A percentile compares a stretch with the other conserved stretches of the same genome.
phyloP scores from a whole-genome alignment of 1,284 basidiomycete species.

The Apiotrichum gamsii region DNA sequence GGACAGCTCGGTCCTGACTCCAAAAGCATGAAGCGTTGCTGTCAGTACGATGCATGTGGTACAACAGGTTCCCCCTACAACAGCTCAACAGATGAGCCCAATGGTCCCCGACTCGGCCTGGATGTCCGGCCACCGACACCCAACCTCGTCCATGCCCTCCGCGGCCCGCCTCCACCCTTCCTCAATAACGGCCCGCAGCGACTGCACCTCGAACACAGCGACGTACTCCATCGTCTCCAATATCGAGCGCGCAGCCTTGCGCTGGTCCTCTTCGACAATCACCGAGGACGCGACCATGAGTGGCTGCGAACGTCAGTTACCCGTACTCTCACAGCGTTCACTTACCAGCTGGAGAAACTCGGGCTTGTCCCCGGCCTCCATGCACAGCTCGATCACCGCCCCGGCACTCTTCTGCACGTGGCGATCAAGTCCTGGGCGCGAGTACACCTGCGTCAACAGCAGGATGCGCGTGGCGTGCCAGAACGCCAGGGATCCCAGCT shows the following conservation, averaged over 20 bases:
- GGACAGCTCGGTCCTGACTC: no score
- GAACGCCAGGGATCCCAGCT: constrained; percentile 24
- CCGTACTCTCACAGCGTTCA: background rate
- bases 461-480: constrained; percentile 31
- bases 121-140: constrained; percentile 29
- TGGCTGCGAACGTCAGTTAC: constrained; percentile 7
- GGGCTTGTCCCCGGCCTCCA: constrained; percentile 28
- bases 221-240: constrained; percentile 29
- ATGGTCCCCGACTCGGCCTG: constrained; percentile 26
- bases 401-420: constrained; percentile 22
- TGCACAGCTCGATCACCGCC: constrained; percentile 23
- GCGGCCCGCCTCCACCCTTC: constrained; percentile 33
- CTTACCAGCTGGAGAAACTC: constrained; percentile 35
- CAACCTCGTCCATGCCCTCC: constrained; percentile 27
- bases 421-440: constrained; percentile 6
- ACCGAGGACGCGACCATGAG: constrained; percentile 29
- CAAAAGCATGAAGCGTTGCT: no score
- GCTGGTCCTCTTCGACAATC: constrained; percentile 6
- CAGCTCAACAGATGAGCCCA: constrained; percentile 22
- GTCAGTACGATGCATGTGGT: no score
- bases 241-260: constrained; percentile 18
- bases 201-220: constrained; percentile 28
- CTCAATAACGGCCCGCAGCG: constrained; percentile 21
- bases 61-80: no score
- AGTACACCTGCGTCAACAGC: constrained; percentile 18